Percentiles rank a stretch among this genome's conserved stretches.
phyloP scores from a whole-genome alignment of 2,329 filamentous ascomycete genomes.

The Xylariaceae sp. region DNA sequence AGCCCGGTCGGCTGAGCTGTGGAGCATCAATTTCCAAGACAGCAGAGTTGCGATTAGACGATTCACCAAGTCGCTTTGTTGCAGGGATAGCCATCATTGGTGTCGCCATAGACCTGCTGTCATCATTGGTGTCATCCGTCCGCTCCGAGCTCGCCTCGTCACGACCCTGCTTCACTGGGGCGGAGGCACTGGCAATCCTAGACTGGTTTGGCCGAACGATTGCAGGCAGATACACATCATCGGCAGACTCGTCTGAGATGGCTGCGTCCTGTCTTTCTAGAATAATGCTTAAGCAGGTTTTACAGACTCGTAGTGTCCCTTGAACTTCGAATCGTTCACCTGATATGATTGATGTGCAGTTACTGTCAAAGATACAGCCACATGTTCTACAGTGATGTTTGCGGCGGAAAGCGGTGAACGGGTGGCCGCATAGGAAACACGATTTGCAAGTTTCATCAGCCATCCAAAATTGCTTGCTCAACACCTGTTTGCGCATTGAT shows the following conservation, averaged over 20 bases:
- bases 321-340: slow-evolving; percentile 83
- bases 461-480: slow-evolving; percentile 99
- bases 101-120: slow-evolving; percentile 51
- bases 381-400: slow-evolving; percentile 96
- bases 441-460: slow-evolving; percentile 97
- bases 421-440: slow-evolving; percentile 85
- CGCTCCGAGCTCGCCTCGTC: slow-evolving; percentile 39
- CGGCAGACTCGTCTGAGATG: slow-evolving; percentile 77
- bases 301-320: slow-evolving; percentile 82
- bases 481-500: slow-evolving; percentile 76
- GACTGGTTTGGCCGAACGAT: slow-evolving; percentile 54
- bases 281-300: slow-evolving; percentile 85
- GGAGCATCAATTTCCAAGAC: slow-evolving; percentile 85
- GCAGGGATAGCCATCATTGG: slow-evolving; percentile 68
- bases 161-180: slow-evolving; percentile 35
- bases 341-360: slow-evolving; percentile 87
- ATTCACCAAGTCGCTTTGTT: slow-evolving; percentile 62
- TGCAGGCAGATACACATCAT: slow-evolving; percentile 60
- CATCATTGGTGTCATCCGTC: slow-evolving; percentile 40
- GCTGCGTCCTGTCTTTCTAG: slow-evolving; percentile 85
- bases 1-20: slow-evolving; percentile 82
- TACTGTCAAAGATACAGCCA: slow-evolving; percentile 97
- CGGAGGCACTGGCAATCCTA: slow-evolving; percentile 35
- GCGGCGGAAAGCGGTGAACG: slow-evolving; percentile 87
- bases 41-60: slow-evolving; percentile 76